A percentile compares a stretch with the other conserved stretches of the same genome.
phyloP scores from a whole-genome alignment of 2,329 filamentous ascomycete species.

The Ilyonectria robusta region DNA sequence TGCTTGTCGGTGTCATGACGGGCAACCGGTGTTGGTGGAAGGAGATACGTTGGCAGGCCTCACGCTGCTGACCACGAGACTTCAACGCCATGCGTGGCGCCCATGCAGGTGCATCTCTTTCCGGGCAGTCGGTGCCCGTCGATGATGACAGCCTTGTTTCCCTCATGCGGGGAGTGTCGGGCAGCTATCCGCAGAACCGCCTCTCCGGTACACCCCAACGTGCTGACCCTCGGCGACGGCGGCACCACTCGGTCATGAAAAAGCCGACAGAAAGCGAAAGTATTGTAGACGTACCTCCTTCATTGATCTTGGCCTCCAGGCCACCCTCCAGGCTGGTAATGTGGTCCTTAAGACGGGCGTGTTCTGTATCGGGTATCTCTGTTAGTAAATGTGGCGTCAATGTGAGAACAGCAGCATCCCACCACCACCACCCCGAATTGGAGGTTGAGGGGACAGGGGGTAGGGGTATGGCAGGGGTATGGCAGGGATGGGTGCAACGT shows the following conservation, averaged over 20 bases:
- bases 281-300: constrained; percentile 81
- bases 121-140: constrained; percentile 31
- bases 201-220: constrained; percentile 27
- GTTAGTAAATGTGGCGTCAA: constrained; percentile 43
- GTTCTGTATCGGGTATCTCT: constrained; percentile 69
- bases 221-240: constrained; percentile 10
- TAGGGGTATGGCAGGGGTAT: not conserved
- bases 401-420: constrained; percentile 31
- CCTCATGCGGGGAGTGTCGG: not conserved
- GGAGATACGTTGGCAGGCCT: not conserved
- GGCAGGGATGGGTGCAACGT: constrained; percentile 33
- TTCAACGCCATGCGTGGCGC: constrained; percentile 51
- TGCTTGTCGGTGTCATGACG: constrained; percentile 11
- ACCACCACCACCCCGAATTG: constrained; percentile 2
- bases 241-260: constrained; percentile 17
- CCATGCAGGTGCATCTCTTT: constrained; percentile 51
- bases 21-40: constrained; percentile 16
- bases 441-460: constrained; percentile 3
- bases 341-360: constrained; percentile 94
- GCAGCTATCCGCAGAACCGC: constrained; percentile 30
- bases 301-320: constrained; percentile 90
- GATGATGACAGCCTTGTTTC: constrained; percentile 13
- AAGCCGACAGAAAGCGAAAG: constrained; percentile 45
- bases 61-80: constrained; percentile 49
- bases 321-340: constrained; percentile 88